A percentile compares a stretch with the other conserved stretches of the same genome.
Conservation (phyloP, 306 rosid genomes). For the Mucuna pruriens region DNA sequence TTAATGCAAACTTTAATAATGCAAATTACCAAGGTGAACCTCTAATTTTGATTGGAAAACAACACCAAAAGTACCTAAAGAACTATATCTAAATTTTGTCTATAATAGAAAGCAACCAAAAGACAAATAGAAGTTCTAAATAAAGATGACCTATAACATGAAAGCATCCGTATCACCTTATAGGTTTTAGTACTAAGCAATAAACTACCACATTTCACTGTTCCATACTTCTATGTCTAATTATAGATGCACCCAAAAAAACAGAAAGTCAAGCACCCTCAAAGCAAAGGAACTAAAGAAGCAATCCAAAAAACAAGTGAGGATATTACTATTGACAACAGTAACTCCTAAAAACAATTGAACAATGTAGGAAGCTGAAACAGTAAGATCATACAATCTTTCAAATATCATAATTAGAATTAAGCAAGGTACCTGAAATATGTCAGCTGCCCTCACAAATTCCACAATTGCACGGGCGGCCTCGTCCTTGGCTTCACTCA, state of each 20-base stretch:
- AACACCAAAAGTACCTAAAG: too few species aligned
- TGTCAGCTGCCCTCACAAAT: constrained; percentile 80
- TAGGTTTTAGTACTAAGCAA: not conserved
- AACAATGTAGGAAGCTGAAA: not conserved
- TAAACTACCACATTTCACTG: not conserved
- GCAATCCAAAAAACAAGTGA: not conserved
- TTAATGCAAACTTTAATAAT: too few species aligned
- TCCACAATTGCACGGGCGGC: constrained; percentile 83
- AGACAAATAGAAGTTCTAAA: constrained; percentile 13
- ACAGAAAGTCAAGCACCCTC: constrained; percentile 25
- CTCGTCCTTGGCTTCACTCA: constrained; percentile 88
- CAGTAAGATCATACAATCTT: not conserved
- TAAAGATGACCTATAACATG: not conserved
- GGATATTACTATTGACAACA: not conserved
- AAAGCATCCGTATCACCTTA: constrained; percentile 9
- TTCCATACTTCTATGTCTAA: not conserved
- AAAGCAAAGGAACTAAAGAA: not conserved
- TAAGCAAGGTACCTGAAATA: constrained; percentile 75
- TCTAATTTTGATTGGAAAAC: too few species aligned
- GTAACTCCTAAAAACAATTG: not conserved
- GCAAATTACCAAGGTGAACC: too few species aligned
- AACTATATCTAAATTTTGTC: too few species aligned
- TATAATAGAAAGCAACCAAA: not conserved
- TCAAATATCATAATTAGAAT: constrained; percentile 28
- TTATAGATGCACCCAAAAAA: not conserved